Evolutionary conservation across 345 rosid genomes (phyloP).

Genomic region (Theobroma cacao): DNA sequence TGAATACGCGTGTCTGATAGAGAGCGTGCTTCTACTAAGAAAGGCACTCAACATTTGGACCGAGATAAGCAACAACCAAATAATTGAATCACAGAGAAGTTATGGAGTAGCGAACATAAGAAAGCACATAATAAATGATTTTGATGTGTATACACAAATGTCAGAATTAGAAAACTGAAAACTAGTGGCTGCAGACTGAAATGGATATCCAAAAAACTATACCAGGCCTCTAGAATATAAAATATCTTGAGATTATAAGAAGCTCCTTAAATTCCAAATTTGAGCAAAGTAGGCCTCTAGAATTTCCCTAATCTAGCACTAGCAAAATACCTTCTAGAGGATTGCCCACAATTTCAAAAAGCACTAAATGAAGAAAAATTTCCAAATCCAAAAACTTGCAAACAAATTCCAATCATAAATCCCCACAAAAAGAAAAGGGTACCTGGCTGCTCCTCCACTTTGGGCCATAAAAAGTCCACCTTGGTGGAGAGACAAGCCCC

Average conservation of each 20-base stretch:
- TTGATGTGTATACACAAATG: neutral
- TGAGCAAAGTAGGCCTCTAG: neutral
- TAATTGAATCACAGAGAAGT: too few relatives aligned
- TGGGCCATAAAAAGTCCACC: constrained; percentile 74
- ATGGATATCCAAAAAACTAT: neutral
- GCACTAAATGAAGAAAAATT: too few relatives aligned
- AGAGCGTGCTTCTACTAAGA: neutral
- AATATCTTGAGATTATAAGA: neutral
- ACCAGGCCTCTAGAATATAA: neutral
- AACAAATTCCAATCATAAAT: neutral
- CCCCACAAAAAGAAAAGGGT: neutral
- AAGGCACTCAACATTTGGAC: too few relatives aligned
- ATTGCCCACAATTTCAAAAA: neutral
- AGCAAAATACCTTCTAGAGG: neutral
- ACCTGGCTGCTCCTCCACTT: constrained; percentile 62
- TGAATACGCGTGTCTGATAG: neutral
- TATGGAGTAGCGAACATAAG: neutral
- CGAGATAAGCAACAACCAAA: too few relatives aligned
- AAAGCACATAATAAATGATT: neutral
- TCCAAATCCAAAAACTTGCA: neutral
- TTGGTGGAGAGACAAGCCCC: constrained; percentile 80
- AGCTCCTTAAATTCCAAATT: neutral
- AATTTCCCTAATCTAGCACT: neutral
- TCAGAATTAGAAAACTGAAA: neutral
- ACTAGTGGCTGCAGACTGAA: neutral